phyloP scores from a whole-genome alignment of 108 stramenopile genomes.

The Pseudonitzschia delicatissima region DNA sequence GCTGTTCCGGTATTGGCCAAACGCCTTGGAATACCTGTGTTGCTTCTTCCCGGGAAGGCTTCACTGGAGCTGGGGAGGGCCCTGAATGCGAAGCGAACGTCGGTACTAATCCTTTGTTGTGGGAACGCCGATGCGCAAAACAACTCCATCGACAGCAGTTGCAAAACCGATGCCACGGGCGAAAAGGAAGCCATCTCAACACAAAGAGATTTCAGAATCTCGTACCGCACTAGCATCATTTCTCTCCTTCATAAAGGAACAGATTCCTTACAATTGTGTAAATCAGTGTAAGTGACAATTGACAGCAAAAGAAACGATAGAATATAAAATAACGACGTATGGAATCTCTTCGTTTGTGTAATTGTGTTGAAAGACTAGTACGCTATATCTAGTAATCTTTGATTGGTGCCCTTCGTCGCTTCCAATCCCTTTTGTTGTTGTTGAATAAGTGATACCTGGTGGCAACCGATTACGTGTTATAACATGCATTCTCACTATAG shows the following conservation, averaged over 20 bases:
- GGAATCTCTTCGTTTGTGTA: too few species aligned
- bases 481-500: too few species aligned
- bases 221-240: not conserved
- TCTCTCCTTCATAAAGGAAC: slow-evolving; percentile 3
- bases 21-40: slow-evolving; percentile 31
- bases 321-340: too few species aligned
- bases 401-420: too few species aligned
- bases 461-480: too few species aligned
- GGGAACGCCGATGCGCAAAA: not conserved
- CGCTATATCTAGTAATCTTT: too few species aligned
- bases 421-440: too few species aligned
- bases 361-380: too few species aligned
- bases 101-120: slow-evolving; percentile 47
- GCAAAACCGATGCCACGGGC: not conserved
- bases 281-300: too few species aligned
- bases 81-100: slow-evolving; percentile 41
- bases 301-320: too few species aligned
- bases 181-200: not conserved
- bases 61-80: slow-evolving; percentile 58
- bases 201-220: not conserved
- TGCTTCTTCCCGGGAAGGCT: slow-evolving; percentile 64
- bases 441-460: too few species aligned
- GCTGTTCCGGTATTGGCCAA: slow-evolving; percentile 50
- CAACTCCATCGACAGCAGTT: not conserved
- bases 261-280: too few species aligned